Evolutionary conservation across 2,329 filamentous ascomycete species (phyloP).

Genomic region (Fusarium praegraminearum): DNA sequence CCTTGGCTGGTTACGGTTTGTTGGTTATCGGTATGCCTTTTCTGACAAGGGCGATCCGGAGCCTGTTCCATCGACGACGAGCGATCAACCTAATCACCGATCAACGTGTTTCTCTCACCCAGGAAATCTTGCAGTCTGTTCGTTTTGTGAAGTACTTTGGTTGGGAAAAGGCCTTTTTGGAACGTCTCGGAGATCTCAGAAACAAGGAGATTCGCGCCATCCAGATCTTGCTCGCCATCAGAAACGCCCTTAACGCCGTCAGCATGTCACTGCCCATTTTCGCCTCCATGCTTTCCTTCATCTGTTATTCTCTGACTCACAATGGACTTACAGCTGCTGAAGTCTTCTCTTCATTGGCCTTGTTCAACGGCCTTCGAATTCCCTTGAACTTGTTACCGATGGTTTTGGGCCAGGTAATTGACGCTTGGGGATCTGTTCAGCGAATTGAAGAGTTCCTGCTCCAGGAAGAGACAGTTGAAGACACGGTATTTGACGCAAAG

Average conservation of each 20-base stretch:
- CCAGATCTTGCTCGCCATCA: conserved; percentile 82
- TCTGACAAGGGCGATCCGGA: conserved; percentile 80
- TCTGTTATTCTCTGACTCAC: conserved; percentile 78
- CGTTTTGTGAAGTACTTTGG: conserved; percentile 97
- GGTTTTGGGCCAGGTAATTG: conserved; percentile 88
- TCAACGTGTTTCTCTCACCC: conserved; percentile 88
- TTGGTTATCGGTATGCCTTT: conserved; percentile 82
- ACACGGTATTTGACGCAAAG: conserved; percentile 67
- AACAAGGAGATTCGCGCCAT: conserved; percentile 84
- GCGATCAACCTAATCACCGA: conserved; percentile 94
- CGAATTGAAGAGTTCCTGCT: conserved; percentile 90
- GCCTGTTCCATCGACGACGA: conserved; percentile 79
- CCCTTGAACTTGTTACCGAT: conserved; percentile 90
- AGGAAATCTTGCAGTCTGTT: conserved; percentile 91
- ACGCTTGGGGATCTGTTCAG: conserved; percentile 85
- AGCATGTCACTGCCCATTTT: conserved; percentile 92
- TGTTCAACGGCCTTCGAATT: conserved; percentile 92
- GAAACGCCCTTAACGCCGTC: conserved; percentile 86
- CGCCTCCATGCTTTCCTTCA: conserved; percentile 94
- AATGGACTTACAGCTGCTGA: conserved; percentile 78
- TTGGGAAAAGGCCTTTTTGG: conserved; percentile 90
- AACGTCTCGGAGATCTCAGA: conserved; percentile 79
- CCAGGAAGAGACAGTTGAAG: conserved; percentile 85
- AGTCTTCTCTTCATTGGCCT: conserved; percentile 92
- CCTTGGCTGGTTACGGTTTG: conserved; percentile 86